phyloP scores from a whole-genome alignment of 805 yeast species.

The Sugiyamaella boreocaroliniensis region DNA sequence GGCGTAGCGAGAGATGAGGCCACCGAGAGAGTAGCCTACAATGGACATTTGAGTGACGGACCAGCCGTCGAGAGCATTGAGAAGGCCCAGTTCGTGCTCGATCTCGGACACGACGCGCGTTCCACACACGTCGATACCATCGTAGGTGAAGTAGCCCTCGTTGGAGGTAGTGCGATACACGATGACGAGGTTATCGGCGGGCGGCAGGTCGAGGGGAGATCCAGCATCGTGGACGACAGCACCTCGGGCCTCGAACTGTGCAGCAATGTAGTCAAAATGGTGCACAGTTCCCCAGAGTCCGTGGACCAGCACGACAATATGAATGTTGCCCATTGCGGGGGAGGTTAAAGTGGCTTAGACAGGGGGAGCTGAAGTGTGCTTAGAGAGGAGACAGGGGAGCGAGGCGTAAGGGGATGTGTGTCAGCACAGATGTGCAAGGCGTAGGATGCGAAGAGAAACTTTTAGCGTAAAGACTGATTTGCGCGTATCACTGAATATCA shows the following conservation, averaged over 20 bases:
- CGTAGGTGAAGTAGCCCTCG: conserved; percentile 72
- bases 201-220: conserved; percentile 1
- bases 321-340: conserved; percentile 31
- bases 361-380: neutral
- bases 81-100: conserved; percentile 31
- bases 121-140: conserved; percentile 83
- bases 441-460: too few species aligned
- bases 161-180: conserved; percentile 53
- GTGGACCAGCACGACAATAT: conserved; percentile 58
- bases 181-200: conserved; percentile 26
- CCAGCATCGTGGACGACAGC: conserved; percentile 18
- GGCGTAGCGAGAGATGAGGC: conserved; percentile 72
- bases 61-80: conserved; percentile 11
- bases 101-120: conserved; percentile 67
- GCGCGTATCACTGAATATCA: too few species aligned
- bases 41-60: conserved; percentile 63
- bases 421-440: too few species aligned
- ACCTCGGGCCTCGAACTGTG: conserved; percentile 35
- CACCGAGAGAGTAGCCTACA: conserved; percentile 87
- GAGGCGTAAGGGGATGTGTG: too few species aligned
- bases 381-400: too few species aligned
- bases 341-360: neutral
- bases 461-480: too few species aligned
- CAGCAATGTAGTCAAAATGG: conserved; percentile 58
- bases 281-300: conserved; percentile 71